Conservation (phyloP, 768 basidiomycete species). For the Daedaleopsis nitida region DNA sequence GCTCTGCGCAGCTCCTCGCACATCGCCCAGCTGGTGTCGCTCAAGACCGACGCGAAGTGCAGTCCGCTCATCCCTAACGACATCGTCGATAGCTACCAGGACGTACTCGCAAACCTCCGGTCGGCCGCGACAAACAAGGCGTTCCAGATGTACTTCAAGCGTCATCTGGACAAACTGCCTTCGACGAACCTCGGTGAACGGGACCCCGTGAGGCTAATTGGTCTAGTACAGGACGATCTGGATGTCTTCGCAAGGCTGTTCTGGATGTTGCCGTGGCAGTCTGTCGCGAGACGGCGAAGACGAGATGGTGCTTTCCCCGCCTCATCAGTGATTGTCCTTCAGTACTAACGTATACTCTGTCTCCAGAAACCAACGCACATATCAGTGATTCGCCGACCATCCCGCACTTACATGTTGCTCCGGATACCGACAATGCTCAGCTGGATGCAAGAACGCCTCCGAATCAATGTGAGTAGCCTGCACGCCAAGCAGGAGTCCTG, state of each 20-base stretch:
- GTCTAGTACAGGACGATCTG: background rate
- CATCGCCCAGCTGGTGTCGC: background rate
- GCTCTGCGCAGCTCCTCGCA: background rate
- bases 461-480: no score
- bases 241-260: background rate
- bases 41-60: constrained; percentile 1
- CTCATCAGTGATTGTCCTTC: no score
- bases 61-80: background rate
- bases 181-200: background rate
- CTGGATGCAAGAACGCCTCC: no score
- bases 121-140: background rate
- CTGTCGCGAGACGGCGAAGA: background rate
- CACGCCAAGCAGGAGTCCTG: no score
- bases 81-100: background rate
- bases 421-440: no score
- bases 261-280: background rate
- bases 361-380: no score
- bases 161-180: background rate
- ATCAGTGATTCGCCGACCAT: no score
- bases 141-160: background rate
- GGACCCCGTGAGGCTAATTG: background rate
- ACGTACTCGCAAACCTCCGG: background rate
- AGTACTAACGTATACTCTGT: no score
- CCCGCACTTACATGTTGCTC: no score
- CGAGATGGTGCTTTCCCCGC: background rate